Evolutionary conservation across 305 asterid genomes (phyloP), one percentile per base, ranked within the genome.

Genomic region (Ajuga reptans): DNA sequence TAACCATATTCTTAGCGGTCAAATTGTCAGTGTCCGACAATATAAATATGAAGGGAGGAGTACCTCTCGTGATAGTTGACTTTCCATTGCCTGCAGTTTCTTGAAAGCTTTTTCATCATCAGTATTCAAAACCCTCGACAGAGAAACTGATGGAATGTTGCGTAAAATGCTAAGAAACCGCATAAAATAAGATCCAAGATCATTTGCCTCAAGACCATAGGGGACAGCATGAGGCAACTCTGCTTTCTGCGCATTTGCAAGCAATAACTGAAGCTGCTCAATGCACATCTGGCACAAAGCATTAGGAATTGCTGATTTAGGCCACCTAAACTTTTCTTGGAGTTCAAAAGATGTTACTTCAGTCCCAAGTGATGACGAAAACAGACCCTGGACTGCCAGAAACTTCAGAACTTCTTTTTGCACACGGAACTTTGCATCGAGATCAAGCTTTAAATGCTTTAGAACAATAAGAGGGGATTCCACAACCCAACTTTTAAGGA

Each of bases 281-380:
- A 94, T 82, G 65, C 99, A 94, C 84, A 86, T 83, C 83, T 83
- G 94, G 60, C 86, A 68, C 72, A 91, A 85, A 74, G 90, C 81
- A 86, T 75, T 83, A 43, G 97, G 90, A 67, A 85, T 84, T 29
- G 88, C 72, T 8, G 85, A 82, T 71, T 88, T 91, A 17, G 99
- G 99, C 99, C 99, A 94, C 80, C 84, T 80, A 74, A 94, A 83
- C 75, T 82, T 94, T 46, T 94, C 99, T 65, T 89, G 83, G 69
- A 94, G 81, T 68, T 94, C 99, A 76, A 94, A 94, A 41, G 99
- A 91, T 31, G 99, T 94, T 66, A 94, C 91, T 82, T 91, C 99
- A 66, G 97, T 84, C 64, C 99, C 96, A 66, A 91, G 91, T 72
- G 99, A 83, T 41, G 97, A 91, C 53, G 89, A 81, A 81, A 94